phyloP scores from a whole-genome alignment of 306 rosid genomes.

The Medicago lupulina region DNA sequence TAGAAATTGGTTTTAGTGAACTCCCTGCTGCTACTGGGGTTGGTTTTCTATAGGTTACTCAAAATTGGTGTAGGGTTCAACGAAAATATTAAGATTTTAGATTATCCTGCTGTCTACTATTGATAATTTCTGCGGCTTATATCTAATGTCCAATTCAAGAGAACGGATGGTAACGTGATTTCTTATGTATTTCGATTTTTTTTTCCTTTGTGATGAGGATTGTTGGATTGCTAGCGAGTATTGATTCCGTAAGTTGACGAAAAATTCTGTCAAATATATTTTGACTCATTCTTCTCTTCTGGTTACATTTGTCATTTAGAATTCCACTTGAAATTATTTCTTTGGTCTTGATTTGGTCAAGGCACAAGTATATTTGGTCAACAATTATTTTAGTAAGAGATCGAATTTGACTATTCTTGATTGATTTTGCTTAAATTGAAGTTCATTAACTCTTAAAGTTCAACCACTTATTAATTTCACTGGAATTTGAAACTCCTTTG shows the following conservation, averaged over 20 bases:
- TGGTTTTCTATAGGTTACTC: conserved; percentile 19
- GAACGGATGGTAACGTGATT: conserved; percentile 16
- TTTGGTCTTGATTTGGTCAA: too few relatives aligned
- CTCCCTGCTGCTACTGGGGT: conserved; percentile 17
- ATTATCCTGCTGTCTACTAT: conserved; percentile 14
- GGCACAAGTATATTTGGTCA: too few relatives aligned
- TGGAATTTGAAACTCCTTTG: not conserved
- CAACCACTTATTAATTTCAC: not conserved
- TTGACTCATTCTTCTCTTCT: not conserved
- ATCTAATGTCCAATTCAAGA: conserved; percentile 9
- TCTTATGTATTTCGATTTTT: not conserved
- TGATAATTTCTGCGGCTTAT: conserved; percentile 26
- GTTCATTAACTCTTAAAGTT: not conserved
- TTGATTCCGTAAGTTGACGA: not conserved
- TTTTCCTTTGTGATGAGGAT: not conserved
- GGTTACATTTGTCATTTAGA: not conserved
- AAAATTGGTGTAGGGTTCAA: conserved; percentile 29
- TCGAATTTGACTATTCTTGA: too few relatives aligned
- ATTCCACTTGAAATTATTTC: too few relatives aligned
- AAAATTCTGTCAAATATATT: not conserved
- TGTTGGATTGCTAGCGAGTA: not conserved
- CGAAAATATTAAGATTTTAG: conserved; percentile 1
- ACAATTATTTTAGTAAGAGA: not conserved
- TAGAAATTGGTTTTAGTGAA: conserved; percentile 41
- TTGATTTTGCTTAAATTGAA: not conserved